These are phyloP conservation scores for Candida odintsovae DNA, from an alignment of 805 yeast genomes.

Conservation along the genomic window DNA sequence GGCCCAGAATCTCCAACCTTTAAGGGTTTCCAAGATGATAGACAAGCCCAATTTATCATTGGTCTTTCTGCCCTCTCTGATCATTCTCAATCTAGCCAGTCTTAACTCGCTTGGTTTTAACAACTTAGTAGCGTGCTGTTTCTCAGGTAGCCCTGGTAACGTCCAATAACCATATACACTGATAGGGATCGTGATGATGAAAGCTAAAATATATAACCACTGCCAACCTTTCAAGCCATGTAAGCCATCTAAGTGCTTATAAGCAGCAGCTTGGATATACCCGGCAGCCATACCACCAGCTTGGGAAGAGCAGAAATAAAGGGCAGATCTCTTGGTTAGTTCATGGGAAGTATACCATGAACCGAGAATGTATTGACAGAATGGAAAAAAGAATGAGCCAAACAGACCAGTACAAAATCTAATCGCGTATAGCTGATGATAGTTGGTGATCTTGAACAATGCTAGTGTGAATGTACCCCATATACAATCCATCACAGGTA, in stretches of 20 bases:
- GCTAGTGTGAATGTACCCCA: slow-evolving; percentile 15
- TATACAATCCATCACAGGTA: slow-evolving; percentile 18
- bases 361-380: slow-evolving; percentile 28
- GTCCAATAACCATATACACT: slow-evolving; percentile 42
- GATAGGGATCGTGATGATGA: slow-evolving; percentile 39
- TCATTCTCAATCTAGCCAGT: slow-evolving; percentile 40
- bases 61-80: slow-evolving; percentile 17
- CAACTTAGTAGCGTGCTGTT: slow-evolving; percentile 41
- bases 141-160: slow-evolving; percentile 62
- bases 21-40: slow-evolving; percentile 9
- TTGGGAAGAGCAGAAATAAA: slow-evolving; percentile 30
- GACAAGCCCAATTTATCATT: slow-evolving; percentile 13
- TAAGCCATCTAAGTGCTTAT: slow-evolving; percentile 30
- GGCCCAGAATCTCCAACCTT: slow-evolving; percentile 23
- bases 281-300: slow-evolving; percentile 46
- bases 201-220: slow-evolving; percentile 45
- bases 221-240: slow-evolving; percentile 43
- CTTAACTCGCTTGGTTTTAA: slow-evolving; percentile 49
- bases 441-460: slow-evolving; percentile 10
- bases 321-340: slow-evolving; percentile 26
- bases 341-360: slow-evolving; percentile 30
- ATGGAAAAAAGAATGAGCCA: slow-evolving; percentile 29
- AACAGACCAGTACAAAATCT: slow-evolving; percentile 30
- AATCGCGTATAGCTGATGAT: slow-evolving; percentile 23
- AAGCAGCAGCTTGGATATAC: slow-evolving; percentile 10